A percentile compares a stretch with the other conserved stretches of the same genome.
Evolutionary conservation across 495 filamentous ascomycete genomes (phyloP).

Genomic region (Xylaria venustula): DNA sequence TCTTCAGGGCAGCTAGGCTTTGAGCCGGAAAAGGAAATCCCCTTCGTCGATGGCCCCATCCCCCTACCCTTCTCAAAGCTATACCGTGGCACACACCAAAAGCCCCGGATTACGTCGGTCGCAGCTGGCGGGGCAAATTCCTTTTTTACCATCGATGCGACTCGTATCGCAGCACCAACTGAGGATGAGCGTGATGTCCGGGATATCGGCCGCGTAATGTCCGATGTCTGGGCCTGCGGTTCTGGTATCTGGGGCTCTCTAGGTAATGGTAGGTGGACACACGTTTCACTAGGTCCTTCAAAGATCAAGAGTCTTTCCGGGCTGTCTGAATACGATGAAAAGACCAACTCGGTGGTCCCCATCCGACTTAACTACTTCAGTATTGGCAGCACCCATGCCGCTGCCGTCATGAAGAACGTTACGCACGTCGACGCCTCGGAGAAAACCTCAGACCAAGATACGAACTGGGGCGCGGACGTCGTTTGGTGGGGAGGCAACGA

Average conservation of each 20-base stretch:
- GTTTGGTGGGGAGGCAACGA: constrained; percentile 96
- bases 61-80: constrained; percentile 65
- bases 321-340: constrained; percentile 83
- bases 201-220: constrained; percentile 49
- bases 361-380: constrained; percentile 72
- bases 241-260: constrained; percentile 79
- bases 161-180: constrained; percentile 43
- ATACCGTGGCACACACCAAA: constrained; percentile 60
- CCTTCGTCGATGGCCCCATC: constrained; percentile 66
- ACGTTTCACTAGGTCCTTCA: constrained; percentile 71
- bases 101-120: constrained; percentile 66
- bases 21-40: constrained; percentile 57
- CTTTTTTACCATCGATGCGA: constrained; percentile 83
- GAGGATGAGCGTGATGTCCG: constrained; percentile 36
- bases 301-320: constrained; percentile 83
- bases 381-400: constrained; percentile 74
- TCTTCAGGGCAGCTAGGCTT: constrained; percentile 82
- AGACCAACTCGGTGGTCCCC: constrained; percentile 59
- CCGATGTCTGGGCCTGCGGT: constrained; percentile 84
- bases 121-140: constrained; percentile 82
- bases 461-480: constrained; percentile 80
- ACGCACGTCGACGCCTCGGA: constrained; percentile 57
- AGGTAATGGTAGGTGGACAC: constrained; percentile 87
- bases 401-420: constrained; percentile 78
- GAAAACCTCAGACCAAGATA: constrained; percentile 57